Conservation (phyloP, 352 stramenopile genomes). For the Phytopythium ostracodes region DNA sequence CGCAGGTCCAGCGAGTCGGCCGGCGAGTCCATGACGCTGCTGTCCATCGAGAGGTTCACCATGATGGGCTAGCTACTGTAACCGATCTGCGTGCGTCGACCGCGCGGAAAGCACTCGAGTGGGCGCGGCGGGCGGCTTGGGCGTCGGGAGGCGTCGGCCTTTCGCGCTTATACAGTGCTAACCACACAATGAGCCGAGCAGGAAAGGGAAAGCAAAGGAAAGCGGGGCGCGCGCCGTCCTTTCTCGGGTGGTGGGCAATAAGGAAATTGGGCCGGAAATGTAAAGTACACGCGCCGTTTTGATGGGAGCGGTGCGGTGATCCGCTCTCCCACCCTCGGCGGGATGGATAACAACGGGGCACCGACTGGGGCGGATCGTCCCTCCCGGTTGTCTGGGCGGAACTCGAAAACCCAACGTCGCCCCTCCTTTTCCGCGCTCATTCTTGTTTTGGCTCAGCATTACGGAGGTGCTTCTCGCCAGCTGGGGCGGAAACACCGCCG, state of each 20-base stretch:
- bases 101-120: neutral
- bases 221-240: neutral
- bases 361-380: neutral
- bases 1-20: conserved; percentile 25
- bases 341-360: no score
- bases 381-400: neutral
- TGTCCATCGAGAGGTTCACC: conserved; percentile 44
- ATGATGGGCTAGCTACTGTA: conserved; percentile 14
- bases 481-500: neutral
- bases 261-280: neutral
- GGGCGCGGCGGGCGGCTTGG: neutral
- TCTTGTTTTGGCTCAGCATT: no score
- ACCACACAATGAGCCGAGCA: neutral
- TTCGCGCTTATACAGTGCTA: neutral
- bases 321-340: neutral
- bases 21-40: conserved; percentile 35
- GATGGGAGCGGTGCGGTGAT: neutral
- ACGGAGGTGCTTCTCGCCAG: neutral
- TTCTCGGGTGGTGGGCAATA: neutral
- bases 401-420: neutral
- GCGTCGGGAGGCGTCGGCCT: neutral
- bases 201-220: neutral
- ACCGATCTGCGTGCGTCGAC: neutral
- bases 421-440: neutral
- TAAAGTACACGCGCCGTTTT: neutral